Percentiles rank a stretch among this genome's conserved stretches.
phyloP scores from a whole-genome alignment of 257 asterid species.

The Fraxinus cuspidata region DNA sequence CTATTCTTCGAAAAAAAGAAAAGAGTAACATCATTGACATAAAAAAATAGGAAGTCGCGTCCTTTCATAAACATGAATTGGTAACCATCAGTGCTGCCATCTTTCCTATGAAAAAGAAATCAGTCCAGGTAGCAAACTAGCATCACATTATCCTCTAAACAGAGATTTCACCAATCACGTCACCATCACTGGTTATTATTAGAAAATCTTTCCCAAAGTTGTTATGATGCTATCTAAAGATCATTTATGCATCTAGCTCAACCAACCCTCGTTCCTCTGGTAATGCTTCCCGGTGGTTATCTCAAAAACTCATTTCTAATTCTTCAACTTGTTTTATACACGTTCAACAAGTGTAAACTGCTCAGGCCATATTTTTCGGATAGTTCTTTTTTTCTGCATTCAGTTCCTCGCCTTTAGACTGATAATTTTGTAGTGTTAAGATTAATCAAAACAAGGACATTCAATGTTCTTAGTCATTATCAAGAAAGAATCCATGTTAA shows the following conservation, averaged over 20 bases:
- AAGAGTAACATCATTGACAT: not conserved
- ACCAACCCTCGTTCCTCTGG: constrained; percentile 5
- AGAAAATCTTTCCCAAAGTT: not conserved
- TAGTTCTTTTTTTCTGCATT: not conserved
- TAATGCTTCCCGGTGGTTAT: not conserved
- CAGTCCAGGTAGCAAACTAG: not conserved
- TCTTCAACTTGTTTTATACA: constrained; percentile 1
- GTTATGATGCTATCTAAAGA: not conserved
- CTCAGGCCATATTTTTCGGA: not conserved
- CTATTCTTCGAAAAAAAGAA: not conserved
- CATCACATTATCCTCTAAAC: not conserved
- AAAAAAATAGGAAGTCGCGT: not conserved
- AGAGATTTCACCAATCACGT: not conserved
- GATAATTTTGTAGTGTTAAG: not conserved
- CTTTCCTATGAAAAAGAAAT: not conserved
- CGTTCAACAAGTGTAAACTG: not conserved
- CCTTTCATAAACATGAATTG: not conserved
- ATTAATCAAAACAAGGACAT: not conserved
- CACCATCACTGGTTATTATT: not conserved
- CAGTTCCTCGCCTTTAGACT: no score
- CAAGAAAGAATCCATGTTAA: not conserved
- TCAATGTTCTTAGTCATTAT: not conserved
- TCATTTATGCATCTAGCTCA: not conserved
- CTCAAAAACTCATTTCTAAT: not conserved
- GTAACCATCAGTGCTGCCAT: not conserved